Evolutionary conservation across 129 eudicot species (phyloP), one percentile per base, ranked within the genome.

Genomic region (Rutidosis leptorrhynchoides): DNA sequence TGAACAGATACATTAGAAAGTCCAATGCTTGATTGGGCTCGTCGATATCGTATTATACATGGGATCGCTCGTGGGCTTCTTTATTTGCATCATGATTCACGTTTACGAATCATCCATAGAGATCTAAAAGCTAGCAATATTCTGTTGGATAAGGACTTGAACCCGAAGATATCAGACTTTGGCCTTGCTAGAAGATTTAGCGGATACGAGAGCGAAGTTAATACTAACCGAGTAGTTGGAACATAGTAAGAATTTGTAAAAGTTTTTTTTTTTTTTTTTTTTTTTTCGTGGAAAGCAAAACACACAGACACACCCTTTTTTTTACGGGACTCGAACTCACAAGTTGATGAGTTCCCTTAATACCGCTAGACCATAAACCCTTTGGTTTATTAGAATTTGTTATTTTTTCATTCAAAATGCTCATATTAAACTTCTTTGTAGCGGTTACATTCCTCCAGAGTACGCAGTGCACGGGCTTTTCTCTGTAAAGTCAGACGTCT

Each of bases 401-500:
- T n/a, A n/a, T n/a, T n/a, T n/a, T 72, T 7, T 49, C 10, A 25
- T 72, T 52, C 6, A 10, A 35, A 63, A 11, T 63, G 25, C 30
- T 73, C 58, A 54, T 72, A 10, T 53, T 7, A 37, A 37, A 19
- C 58, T 62, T 6, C 16, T 68, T 40, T 35, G 45, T 58, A 79
- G 83, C 10, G 79, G 83, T 54, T 79, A 79, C 43, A 79, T 79
- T 26, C 56, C 83, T 45, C 79, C 83, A 0, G 83, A 79, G 60
- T 79, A 79, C 7, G 79, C 73, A n/a, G 43, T 74, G 8, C 79
- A 74, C 4, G 73, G 79, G 30, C 8, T 64, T 45, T 74, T 68
- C 53, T 79, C 79, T 2, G 56, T 64, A 30, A 79, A 79, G 58
- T 74, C 83, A 1, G 79, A 79, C 22, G 79, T 74, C 3, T 79